Percentiles rank a stretch among this genome's conserved stretches.
Conservation (phyloP, 345 rosid species). For the Salix caprea region DNA sequence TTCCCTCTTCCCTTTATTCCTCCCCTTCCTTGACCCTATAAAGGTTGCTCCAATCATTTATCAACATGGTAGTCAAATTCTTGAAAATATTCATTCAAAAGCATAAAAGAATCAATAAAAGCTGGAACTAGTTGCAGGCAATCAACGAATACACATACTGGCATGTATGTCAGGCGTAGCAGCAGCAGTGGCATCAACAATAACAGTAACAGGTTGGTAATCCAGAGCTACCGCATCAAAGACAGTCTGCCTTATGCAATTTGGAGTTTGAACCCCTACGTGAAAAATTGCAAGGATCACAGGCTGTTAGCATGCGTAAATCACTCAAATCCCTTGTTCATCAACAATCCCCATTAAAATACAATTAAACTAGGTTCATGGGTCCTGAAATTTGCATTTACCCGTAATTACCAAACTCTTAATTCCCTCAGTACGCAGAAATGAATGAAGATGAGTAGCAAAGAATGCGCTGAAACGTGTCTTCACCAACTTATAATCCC, state of each 20-base stretch:
- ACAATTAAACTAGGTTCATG: not conserved
- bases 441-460: constrained; percentile 62
- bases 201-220: constrained; percentile 51
- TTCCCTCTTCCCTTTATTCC: not conserved
- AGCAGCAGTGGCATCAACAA: constrained; percentile 87
- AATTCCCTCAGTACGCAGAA: constrained; percentile 51
- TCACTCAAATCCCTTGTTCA: not conserved
- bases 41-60: not conserved
- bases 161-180: constrained; percentile 66
- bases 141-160: constrained; percentile 35
- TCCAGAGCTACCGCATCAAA: constrained; percentile 79
- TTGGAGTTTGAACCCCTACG: constrained; percentile 83
- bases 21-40: not conserved
- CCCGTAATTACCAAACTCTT: constrained; percentile 54
- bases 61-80: not conserved
- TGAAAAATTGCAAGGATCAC: not conserved
- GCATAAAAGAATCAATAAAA: not conserved
- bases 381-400: constrained; percentile 24
- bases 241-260: constrained; percentile 79
- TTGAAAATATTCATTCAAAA: not conserved
- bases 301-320: not conserved
- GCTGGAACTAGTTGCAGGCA: not conserved
- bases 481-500: constrained; percentile 80
- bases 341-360: not conserved
- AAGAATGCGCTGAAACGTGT: constrained; percentile 87